Base-by-base conservation (phyloP, 352 stramenopile species). In the Phytophthora nicotianae region DNA sequence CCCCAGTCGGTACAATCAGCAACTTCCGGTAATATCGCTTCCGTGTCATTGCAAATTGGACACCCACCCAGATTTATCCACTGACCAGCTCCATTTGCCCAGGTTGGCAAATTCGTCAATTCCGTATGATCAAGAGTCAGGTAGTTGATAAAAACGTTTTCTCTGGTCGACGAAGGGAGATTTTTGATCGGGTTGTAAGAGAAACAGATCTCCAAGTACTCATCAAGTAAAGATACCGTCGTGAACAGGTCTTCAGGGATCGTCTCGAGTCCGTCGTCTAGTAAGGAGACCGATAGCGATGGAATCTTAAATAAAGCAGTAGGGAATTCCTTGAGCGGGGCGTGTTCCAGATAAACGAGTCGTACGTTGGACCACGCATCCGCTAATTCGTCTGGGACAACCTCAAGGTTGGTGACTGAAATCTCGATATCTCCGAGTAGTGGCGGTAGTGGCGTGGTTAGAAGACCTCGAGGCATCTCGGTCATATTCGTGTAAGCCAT, bases 401-500 rank as follows among this genome's bases (percentile, higher is more conserved):
- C 3, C 0, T 52, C 70, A 20, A 79, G 45, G 19, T 85, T 85
- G 6, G 70, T 74, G 9, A 65, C 21, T 0, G 60, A 65, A n/a
- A 85, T 74, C 40, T 85, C 75, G 35, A 82, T 73, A 23, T 88
- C 80, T 9, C 48, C 75, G n/a, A 85, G 60, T 5, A 75, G 68
- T 3, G 51, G 57, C 0, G 77, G 80, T 0, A 86, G 58, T 7
- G 65, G 26, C 1, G 20, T 11, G 8, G 66, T 54, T 3, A 86
- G 48, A 1, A 83, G 19, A 10, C 73, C 73, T 29, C 70, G 57
- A 5, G 79, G 79, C 24, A 84, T 55, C 11, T 54, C 41, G 0
- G 65, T 81, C 73, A 89, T 85, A 56, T 88, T 84, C 17, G 73
- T 62, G 26, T 68, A 70, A 4, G 70, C 65, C 24, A 88, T 75